phyloP scores from a whole-genome alignment of 2,329 filamentous ascomycete species.

The Apiospora pterosperma region DNA sequence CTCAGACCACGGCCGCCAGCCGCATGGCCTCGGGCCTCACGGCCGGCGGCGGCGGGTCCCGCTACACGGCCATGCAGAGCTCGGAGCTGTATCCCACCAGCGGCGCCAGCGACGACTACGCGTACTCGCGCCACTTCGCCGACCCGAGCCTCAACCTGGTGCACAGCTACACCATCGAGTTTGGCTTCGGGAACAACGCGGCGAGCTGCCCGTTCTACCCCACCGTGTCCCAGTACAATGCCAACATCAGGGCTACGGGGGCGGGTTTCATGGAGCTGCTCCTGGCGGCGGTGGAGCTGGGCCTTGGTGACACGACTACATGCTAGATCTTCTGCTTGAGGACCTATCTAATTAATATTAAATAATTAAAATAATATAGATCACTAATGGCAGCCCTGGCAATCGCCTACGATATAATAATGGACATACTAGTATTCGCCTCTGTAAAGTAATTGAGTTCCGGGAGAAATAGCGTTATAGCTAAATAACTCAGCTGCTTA shows the following conservation, averaged over 20 bases:
- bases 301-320: not conserved
- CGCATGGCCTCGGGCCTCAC: slow-evolving; percentile 37
- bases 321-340: not conserved
- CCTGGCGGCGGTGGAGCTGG: slow-evolving; percentile 20
- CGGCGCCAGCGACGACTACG: slow-evolving; percentile 44
- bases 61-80: slow-evolving; percentile 35
- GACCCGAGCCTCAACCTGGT: slow-evolving; percentile 33
- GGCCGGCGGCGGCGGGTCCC: slow-evolving; percentile 23
- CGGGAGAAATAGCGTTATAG: too few relatives aligned
- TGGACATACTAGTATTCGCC: too few relatives aligned
- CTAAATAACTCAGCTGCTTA: too few relatives aligned
- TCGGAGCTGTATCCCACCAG: slow-evolving; percentile 43
- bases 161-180: slow-evolving; percentile 44
- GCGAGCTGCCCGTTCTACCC: slow-evolving; percentile 44
- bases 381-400: too few relatives aligned
- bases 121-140: slow-evolving; percentile 40
- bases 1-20: slow-evolving; percentile 28
- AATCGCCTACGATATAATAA: too few relatives aligned
- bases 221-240: slow-evolving; percentile 36
- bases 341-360: not conserved
- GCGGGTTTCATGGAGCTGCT: slow-evolving; percentile 47
- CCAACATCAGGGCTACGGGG: slow-evolving; percentile 40
- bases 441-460: too few relatives aligned
- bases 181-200: slow-evolving; percentile 35
- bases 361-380: not conserved